These are phyloP conservation scores for Gaertneriomyces sp. DNA, from an alignment of 192 early-diverging fungal genomes.

Conservation along the genomic window DNA sequence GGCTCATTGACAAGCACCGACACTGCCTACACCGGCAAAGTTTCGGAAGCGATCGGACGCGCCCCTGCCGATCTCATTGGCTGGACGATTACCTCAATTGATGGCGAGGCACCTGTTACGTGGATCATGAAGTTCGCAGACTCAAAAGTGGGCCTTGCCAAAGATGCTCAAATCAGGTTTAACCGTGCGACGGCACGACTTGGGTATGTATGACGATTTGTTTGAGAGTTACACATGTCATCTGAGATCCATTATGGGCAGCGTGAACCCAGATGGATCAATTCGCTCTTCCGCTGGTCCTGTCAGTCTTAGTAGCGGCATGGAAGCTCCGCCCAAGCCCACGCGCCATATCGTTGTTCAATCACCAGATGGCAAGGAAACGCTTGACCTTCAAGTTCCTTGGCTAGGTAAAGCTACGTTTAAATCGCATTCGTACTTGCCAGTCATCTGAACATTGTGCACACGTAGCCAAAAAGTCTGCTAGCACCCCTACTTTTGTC, in stretches of 20 bases:
- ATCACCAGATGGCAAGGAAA: slow-evolving; percentile 21
- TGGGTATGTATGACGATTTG: not conserved
- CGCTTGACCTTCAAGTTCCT: slow-evolving; percentile 7
- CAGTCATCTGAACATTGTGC: too few species aligned
- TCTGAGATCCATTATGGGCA: too few species aligned
- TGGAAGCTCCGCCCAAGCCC: slow-evolving; percentile 3
- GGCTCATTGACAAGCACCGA: not conserved
- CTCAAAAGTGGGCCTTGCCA: slow-evolving; percentile 6
- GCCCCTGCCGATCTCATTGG: slow-evolving; percentile 8
- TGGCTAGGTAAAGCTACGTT: slow-evolving; percentile 10
- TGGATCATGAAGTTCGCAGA: slow-evolving; percentile 9
- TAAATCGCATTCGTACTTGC: not conserved
- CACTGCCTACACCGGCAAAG: not conserved
- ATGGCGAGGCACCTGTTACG: slow-evolving; percentile 11
- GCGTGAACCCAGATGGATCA: slow-evolving; percentile 1
- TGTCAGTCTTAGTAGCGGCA: not conserved
- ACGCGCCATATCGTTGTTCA: slow-evolving; percentile 2
- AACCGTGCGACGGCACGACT: slow-evolving; percentile 8
- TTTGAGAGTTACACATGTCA: not conserved
- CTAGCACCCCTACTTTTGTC: not conserved
- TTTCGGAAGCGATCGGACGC: slow-evolving; percentile 10
- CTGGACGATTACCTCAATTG: slow-evolving; percentile 19
- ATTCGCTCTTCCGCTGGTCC: slow-evolving; percentile 4
- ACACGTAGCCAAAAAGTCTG: too few species aligned
- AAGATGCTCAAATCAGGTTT: slow-evolving; percentile 14